These are phyloP conservation scores for Ceratocystis diversiconidia DNA, from an alignment of 2,329 filamentous ascomycete species.

Conservation along the genomic window DNA sequence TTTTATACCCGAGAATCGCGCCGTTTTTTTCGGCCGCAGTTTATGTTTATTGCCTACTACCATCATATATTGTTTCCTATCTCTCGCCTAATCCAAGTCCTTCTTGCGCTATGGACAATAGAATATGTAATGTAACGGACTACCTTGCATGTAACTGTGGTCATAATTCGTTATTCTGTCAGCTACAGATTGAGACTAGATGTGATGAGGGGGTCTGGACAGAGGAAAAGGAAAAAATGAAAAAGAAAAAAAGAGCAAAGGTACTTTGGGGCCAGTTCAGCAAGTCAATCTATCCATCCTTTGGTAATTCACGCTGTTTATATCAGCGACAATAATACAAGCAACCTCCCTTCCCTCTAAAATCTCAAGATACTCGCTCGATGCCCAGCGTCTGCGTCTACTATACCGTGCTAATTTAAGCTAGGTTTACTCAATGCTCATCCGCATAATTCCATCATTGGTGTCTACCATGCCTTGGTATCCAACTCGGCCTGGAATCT, in stretches of 20 bases:
- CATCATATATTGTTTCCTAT: neutral
- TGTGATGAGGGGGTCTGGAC: neutral
- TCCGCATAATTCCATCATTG: conserved; percentile 89
- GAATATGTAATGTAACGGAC: neutral
- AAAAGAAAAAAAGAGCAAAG: too few species aligned
- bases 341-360: neutral
- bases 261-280: too few species aligned
- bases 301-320: too few species aligned
- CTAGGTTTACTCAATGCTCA: conserved; percentile 68
- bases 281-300: too few species aligned
- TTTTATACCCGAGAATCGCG: conserved; percentile 9
- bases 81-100: neutral
- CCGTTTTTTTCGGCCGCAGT: neutral
- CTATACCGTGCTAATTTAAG: too few species aligned
- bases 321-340: too few species aligned
- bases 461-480: conserved; percentile 91
- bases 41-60: neutral
- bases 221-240: neutral
- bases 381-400: too few species aligned
- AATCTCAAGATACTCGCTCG: too few species aligned
- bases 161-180: conserved; percentile 15
- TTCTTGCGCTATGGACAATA: neutral
- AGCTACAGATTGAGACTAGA: conserved; percentile 3
- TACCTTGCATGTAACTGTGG: neutral
- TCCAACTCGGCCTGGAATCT: conserved; percentile 49